These are phyloP conservation scores for Coelastrella sp. DNA, from an alignment of 139 green algal species.

Conservation along the genomic window DNA sequence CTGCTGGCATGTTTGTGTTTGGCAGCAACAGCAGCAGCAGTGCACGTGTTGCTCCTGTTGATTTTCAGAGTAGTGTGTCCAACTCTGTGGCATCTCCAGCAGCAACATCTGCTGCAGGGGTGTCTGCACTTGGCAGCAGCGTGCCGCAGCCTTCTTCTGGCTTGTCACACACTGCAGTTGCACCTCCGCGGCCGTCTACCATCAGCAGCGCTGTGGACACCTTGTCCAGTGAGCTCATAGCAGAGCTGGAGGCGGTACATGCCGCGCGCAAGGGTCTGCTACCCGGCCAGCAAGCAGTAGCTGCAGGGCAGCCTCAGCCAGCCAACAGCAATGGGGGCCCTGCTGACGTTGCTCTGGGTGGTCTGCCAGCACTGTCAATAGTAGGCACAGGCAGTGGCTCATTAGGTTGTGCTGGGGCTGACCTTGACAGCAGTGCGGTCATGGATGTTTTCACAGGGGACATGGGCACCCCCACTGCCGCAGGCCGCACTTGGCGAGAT, in stretches of 20 bases:
- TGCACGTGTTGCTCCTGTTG: background rate
- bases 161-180: background rate
- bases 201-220: conserved; percentile 16
- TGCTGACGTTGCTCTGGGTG: background rate
- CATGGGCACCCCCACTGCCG: conserved; percentile 10
- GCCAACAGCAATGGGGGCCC: background rate
- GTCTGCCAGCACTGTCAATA: background rate
- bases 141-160: background rate
- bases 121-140: background rate
- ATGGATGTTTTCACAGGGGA: background rate
- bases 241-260: conserved; percentile 43
- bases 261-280: background rate
- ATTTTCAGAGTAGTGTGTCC: background rate
- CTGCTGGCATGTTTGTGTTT: conserved; percentile 49
- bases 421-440: background rate
- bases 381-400: conserved; percentile 42
- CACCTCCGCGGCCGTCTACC: background rate
- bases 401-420: background rate
- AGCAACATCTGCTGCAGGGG: background rate
- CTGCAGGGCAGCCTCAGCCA: background rate
- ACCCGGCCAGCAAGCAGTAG: background rate
- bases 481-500: conserved; percentile 38
- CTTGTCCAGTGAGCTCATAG: conserved; percentile 27
- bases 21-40: conserved; percentile 29
- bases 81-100: background rate